phyloP scores from a whole-genome alignment of 1,284 basidiomycete genomes.

The Naganishia sp. region DNA sequence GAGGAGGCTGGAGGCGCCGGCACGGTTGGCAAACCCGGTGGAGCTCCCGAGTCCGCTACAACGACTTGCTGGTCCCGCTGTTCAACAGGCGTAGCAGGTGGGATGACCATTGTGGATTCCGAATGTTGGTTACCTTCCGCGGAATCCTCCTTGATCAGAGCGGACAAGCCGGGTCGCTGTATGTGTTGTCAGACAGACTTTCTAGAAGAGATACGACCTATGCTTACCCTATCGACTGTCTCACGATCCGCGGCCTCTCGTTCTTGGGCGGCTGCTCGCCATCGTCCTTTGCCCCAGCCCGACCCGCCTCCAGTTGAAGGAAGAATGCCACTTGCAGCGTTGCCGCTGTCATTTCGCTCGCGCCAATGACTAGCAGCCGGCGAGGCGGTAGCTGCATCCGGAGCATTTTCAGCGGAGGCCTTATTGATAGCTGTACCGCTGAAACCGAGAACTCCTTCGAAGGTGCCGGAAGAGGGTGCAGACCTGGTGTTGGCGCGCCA shows the following conservation, averaged over 20 bases:
- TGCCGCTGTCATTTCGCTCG: slow-evolving; percentile 18
- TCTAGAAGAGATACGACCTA: no score
- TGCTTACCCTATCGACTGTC: slow-evolving; percentile 38
- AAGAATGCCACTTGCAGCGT: slow-evolving; percentile 6
- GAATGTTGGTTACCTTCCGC: slow-evolving; percentile 25
- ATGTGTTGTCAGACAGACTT: slow-evolving; percentile 8
- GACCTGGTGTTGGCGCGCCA: slow-evolving; percentile 47
- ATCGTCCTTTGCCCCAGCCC: slow-evolving; percentile 50
- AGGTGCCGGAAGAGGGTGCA: slow-evolving; percentile 43
- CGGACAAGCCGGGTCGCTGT: slow-evolving; percentile 31
- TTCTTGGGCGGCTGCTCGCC: slow-evolving; percentile 45
- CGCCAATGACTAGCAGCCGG: slow-evolving; percentile 28
- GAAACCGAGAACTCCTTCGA: slow-evolving; percentile 53
- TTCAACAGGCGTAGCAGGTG: slow-evolving; percentile 27
- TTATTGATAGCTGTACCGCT: slow-evolving; percentile 37
- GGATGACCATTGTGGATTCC: slow-evolving; percentile 27
- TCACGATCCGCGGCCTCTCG: slow-evolving; percentile 32
- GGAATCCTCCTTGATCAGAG: slow-evolving; percentile 26
- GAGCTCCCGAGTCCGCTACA: not conserved
- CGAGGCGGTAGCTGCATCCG: slow-evolving; percentile 24
- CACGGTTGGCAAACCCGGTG: slow-evolving; percentile 2
- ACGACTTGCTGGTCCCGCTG: slow-evolving; percentile 30
- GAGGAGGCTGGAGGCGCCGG: slow-evolving; percentile 22
- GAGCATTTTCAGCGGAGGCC: slow-evolving; percentile 20
- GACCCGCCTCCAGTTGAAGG: slow-evolving; percentile 42